phyloP scores from a whole-genome alignment of 441 rosid genomes.

The Sinapis alba region DNA sequence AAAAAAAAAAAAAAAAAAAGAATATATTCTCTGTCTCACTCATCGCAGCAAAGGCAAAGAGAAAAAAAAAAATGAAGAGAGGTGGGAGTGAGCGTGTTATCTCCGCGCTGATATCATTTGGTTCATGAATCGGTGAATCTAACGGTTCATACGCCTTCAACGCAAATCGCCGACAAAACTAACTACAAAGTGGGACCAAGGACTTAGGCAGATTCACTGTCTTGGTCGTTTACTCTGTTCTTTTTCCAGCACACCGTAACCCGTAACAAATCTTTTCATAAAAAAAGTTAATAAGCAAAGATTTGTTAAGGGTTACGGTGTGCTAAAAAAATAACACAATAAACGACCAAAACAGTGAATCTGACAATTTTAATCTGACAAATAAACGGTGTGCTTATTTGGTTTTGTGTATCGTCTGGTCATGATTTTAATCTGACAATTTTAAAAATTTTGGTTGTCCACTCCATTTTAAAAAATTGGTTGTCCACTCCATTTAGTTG shows the following conservation, averaged over 20 bases:
- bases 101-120: constrained; percentile 11
- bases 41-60: constrained; percentile 4
- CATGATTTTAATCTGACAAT: no score
- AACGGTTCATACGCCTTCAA: constrained; percentile 6
- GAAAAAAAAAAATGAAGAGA: constrained; percentile 2
- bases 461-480: neutral
- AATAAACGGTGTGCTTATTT: no score
- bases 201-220: constrained; percentile 3
- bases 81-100: neutral
- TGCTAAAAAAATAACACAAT: no score
- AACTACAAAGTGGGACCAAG: neutral
- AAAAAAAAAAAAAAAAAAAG: no score
- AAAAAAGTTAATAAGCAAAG: no score
- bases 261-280: neutral
- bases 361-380: no score
- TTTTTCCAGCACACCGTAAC: constrained; percentile 1
- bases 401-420: no score
- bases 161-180: constrained; percentile 14
- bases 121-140: constrained; percentile 1
- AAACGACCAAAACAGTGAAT: no score
- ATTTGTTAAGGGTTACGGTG: no score
- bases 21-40: constrained; percentile 13
- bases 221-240: neutral
- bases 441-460: neutral
- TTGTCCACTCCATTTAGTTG: no score